These are phyloP conservation scores for Penicillium sp. DNA, from an alignment of 2,329 filamentous ascomycete genomes.

Conservation along the genomic window DNA sequence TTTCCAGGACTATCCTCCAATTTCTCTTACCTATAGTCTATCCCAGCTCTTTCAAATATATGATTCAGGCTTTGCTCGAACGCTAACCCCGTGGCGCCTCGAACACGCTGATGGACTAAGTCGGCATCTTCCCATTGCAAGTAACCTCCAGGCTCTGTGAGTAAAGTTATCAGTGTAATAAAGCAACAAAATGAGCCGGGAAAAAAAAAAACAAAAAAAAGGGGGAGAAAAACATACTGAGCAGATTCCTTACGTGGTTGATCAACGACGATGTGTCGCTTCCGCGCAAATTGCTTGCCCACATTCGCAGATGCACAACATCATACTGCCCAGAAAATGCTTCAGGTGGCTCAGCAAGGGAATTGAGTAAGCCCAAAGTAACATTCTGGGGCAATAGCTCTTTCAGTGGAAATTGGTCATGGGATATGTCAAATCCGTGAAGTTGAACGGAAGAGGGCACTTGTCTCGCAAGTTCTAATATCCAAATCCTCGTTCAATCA, in stretches of 20 bases:
- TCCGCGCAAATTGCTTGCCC: conserved; percentile 10
- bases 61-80: conserved; percentile 1
- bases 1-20: too few species aligned
- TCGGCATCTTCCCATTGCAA: conserved; percentile 26
- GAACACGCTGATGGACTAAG: conserved; percentile 4
- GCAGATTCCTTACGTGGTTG: conserved; percentile 9
- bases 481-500: conserved; percentile 12
- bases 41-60: neutral
- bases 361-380: conserved; percentile 11
- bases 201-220: too few species aligned
- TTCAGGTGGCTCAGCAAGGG: conserved; percentile 12
- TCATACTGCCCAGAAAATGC: conserved; percentile 19
- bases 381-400: conserved; percentile 15
- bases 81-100: neutral
- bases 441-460: conserved; percentile 12
- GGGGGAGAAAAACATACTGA: conserved; percentile 6
- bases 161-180: neutral
- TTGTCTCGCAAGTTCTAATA: conserved; percentile 11
- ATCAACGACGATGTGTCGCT: conserved; percentile 10
- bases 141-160: conserved; percentile 22
- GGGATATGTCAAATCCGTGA: conserved; percentile 20
- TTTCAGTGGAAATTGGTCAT: conserved; percentile 14
- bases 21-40: conserved; percentile 2
- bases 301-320: conserved; percentile 22
- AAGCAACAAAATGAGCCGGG: too few species aligned